A percentile compares a stretch with the other conserved stretches of the same genome.
phyloP scores from a whole-genome alignment of 176 grass and related monocot species.

The Carex scoparia region DNA sequence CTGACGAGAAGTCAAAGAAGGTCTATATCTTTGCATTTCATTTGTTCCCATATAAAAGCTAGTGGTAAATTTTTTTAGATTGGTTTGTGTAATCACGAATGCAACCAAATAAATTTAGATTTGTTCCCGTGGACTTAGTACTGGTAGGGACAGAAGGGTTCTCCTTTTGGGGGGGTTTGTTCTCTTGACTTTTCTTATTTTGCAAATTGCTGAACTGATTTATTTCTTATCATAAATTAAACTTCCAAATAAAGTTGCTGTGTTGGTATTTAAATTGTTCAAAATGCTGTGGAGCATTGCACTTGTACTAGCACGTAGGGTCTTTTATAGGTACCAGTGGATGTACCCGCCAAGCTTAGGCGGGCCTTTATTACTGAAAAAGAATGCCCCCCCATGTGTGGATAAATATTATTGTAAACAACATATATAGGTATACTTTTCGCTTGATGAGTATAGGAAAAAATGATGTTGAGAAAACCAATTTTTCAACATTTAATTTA shows the following conservation, averaged over 20 bases:
- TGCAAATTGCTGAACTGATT: background rate
- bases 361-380: background rate
- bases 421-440: background rate
- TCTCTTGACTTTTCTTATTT: background rate
- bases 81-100: background rate
- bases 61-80: background rate
- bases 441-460: background rate
- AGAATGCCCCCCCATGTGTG: background rate
- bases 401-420: background rate
- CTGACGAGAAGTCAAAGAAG: constrained; percentile 90
- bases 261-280: background rate
- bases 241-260: background rate
- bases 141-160: background rate
- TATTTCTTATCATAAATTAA: background rate
- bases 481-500: background rate
- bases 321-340: background rate
- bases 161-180: background rate
- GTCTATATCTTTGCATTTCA: constrained; percentile 27
- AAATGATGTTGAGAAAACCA: background rate
- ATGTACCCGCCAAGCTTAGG: background rate
- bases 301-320: background rate
- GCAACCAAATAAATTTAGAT: too few species aligned
- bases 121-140: background rate
- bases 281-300: background rate
- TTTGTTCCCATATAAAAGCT: background rate